Conservation (phyloP, 2,329 filamentous ascomycete species). For the Arthrobotrys sphaeroides region DNA sequence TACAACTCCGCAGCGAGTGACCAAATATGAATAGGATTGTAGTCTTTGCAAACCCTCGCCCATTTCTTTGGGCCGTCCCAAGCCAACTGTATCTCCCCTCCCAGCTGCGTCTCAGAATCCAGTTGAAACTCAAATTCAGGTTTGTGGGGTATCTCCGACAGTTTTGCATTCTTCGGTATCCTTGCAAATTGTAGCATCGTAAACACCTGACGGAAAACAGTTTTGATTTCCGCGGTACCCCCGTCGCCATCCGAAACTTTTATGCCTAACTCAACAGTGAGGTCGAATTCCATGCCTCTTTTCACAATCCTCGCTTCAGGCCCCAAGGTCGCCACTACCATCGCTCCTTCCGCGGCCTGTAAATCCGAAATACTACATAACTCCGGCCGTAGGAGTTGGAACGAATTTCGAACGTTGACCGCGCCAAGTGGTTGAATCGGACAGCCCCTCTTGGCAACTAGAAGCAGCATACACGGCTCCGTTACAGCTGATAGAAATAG, state of each 20-base stretch:
- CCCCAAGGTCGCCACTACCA: conserved; percentile 31
- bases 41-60: conserved; percentile 46
- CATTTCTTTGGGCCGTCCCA: conserved; percentile 23
- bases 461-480: conserved; percentile 37
- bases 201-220: conserved; percentile 31
- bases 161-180: conserved; percentile 8
- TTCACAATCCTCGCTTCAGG: conserved; percentile 38
- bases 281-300: conserved; percentile 35
- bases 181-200: conserved; percentile 34
- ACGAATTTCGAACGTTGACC: conserved; percentile 39
- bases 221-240: not conserved
- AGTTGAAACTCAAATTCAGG: conserved; percentile 21
- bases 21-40: conserved; percentile 45
- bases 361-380: conserved; percentile 21
- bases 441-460: conserved; percentile 31
- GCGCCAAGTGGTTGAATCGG: conserved; percentile 43
- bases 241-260: not conserved
- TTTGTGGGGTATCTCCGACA: conserved; percentile 6
- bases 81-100: not conserved
- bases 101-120: not conserved
- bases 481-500: conserved; percentile 33
- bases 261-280: conserved; percentile 14
- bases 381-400: conserved; percentile 32
- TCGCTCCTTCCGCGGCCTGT: conserved; percentile 2
- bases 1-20: conserved; percentile 30